Conservation (phyloP, 331 rosid genomes). For the Saraca asoca region DNA sequence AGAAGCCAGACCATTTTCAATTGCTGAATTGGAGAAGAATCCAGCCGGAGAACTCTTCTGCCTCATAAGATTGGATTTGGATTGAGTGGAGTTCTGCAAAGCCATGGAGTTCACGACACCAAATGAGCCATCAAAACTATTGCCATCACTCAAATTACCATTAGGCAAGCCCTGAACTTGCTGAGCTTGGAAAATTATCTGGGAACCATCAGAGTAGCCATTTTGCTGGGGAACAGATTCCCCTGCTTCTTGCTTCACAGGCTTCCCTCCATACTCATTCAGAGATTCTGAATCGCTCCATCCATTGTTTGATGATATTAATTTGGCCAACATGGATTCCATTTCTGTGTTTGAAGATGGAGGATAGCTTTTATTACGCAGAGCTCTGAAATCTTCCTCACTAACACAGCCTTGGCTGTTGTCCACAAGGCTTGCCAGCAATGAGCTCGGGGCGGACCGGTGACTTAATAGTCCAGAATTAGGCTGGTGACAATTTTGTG, state of each 20-base stretch:
- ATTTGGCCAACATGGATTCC: slow-evolving; percentile 51
- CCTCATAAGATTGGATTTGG: slow-evolving; percentile 57
- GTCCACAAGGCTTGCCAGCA: slow-evolving; percentile 41
- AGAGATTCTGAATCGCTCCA: slow-evolving; percentile 39
- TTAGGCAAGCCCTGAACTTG: slow-evolving; percentile 43
- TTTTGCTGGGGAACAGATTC: slow-evolving; percentile 37
- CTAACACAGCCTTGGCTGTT: slow-evolving; percentile 26
- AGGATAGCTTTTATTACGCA: slow-evolving; percentile 32
- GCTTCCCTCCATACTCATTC: slow-evolving; percentile 37
- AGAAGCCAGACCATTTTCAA: slow-evolving; percentile 53
- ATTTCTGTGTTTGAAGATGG: slow-evolving; percentile 59
- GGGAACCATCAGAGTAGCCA: slow-evolving; percentile 42
- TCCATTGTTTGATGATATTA: slow-evolving; percentile 51
- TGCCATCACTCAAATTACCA: slow-evolving; percentile 29
- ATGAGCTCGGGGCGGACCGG: slow-evolving; percentile 62
- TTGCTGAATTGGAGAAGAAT: slow-evolving; percentile 50
- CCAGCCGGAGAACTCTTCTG: slow-evolving; percentile 76
- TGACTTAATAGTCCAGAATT: slow-evolving; percentile 49
- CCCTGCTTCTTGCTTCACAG: slow-evolving; percentile 52
- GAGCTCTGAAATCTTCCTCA: slow-evolving; percentile 41
- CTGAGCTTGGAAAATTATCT: slow-evolving; percentile 45
- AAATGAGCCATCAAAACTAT: slow-evolving; percentile 48
- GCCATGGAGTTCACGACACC: slow-evolving; percentile 35
- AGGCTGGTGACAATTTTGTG: slow-evolving; percentile 43
- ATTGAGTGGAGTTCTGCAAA: slow-evolving; percentile 38